Evolutionary conservation across 2,329 filamentous ascomycete genomes (phyloP), one percentile per base, ranked within the genome.

Genomic region (Venturia asperata): DNA sequence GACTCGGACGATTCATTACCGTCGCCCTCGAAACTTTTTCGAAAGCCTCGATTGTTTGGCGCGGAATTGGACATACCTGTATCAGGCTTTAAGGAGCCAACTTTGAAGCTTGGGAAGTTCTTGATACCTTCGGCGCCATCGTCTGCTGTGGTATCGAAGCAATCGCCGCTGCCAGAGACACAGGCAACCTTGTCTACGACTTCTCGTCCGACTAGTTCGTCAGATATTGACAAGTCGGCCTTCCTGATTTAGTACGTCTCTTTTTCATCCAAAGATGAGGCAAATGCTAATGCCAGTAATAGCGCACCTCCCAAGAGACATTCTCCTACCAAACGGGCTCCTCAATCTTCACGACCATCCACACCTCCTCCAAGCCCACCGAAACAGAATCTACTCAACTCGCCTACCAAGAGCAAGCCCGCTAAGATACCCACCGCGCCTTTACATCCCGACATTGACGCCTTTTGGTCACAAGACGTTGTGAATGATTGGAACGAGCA

Each of bases 401-500:
- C 81, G 17, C 82, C 82, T 3, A 78, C 77, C 1, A 82, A 83
- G 69, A 70, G 73, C 24, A 75, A 71, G 61, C 67, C 71, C 24
- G 27, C 37, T 15, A 70, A 72, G 0, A 83, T 87, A 49, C 84
- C 84, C 1, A 76, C 77, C 43, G 83, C 83, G 0, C 82, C 83
- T 3, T 80, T 86, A 66, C 75, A 78, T 34, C 80, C 80, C 27
- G 82, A 76, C 63, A 80, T 80, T 47, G 85, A 87, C 67, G 77
- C 76, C 7, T 87, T 87, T 70, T 88, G 85, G 86, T 78, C 78
- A 63, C 81, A 83, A 67, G 81, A 82, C 15, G 73, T 83, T 19
- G 78, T 85, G 30, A 83, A 87, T 69, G 81, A 84, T 55, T 88
- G 85, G 85, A 86, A 87, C 67, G 85, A 87, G 56, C 77, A 84